A percentile compares a stretch with the other conserved stretches of the same genome.
Conservation (phyloP, 1,284 basidiomycete species). For the Sporisorium iseilematis-ciliati region DNA sequence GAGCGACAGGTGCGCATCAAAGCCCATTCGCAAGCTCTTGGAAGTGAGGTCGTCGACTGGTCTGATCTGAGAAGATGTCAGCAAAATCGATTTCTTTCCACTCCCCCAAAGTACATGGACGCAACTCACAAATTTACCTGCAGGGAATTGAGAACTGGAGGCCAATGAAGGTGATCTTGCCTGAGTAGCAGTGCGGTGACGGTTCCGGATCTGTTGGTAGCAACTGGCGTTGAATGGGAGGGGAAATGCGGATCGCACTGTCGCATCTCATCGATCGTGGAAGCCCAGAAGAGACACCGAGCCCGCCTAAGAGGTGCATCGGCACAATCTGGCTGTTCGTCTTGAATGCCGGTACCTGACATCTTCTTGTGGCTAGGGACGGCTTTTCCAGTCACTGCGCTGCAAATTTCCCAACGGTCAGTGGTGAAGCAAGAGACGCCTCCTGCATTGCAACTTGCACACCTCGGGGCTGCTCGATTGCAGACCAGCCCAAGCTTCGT, state of each 20-base stretch:
- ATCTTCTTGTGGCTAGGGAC: neutral
- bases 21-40: conserved; percentile 3
- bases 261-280: conserved; percentile 24
- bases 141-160: neutral
- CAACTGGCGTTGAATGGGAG: neutral
- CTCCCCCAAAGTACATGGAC: neutral
- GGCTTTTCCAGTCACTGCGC: conserved; percentile 1
- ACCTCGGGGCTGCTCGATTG: conserved; percentile 9
- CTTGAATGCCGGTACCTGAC: neutral
- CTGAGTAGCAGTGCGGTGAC: conserved; percentile 16
- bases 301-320: neutral
- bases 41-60: conserved; percentile 1
- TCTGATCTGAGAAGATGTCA: conserved; percentile 4
- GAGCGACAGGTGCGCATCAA: conserved; percentile 1
- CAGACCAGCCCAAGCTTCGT: neutral
- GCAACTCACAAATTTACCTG: conserved; percentile 23
- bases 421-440: neutral
- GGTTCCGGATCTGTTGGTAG: conserved; percentile 9
- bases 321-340: neutral
- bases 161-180: neutral
- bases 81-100: neutral
- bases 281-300: conserved; percentile 23
- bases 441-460: neutral
- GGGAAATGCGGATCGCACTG: conserved; percentile 33
- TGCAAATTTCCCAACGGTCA: conserved; percentile 4